Conservation (phyloP, 2,329 filamentous ascomycete species). For the Lomentospora prolificans region DNA sequence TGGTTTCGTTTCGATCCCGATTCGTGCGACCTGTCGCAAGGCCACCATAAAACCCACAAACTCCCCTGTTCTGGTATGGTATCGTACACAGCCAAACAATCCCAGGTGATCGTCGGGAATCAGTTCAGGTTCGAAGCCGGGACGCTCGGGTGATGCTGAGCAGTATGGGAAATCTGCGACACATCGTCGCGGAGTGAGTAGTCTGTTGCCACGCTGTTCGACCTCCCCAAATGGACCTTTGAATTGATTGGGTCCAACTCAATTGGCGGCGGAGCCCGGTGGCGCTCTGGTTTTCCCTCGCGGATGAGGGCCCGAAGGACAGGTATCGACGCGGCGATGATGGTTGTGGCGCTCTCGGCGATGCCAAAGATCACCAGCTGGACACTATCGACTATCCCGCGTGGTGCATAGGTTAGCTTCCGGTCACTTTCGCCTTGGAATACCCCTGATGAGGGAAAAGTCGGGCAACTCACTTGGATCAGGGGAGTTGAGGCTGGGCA, state of each 20-base stretch:
- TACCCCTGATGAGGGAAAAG: too few species aligned
- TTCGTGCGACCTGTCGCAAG: background rate
- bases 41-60: background rate
- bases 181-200: background rate
- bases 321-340: constrained; percentile 12
- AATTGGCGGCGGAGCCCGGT: background rate
- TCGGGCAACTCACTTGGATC: constrained; percentile 7
- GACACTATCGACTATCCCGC: constrained; percentile 8
- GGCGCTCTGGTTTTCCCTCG: constrained; percentile 5
- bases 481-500: constrained; percentile 8
- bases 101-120: too few species aligned
- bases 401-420: background rate
- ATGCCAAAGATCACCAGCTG: constrained; percentile 12
- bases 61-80: background rate
- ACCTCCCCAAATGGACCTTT: background rate
- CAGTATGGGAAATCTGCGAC: background rate
- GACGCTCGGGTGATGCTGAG: background rate
- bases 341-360: constrained; percentile 12
- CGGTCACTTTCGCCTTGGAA: background rate
- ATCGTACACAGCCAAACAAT: too few species aligned
- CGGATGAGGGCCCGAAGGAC: constrained; percentile 7
- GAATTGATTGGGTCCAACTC: background rate
- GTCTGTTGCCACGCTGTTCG: background rate
- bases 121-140: background rate
- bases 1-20: background rate